Base-by-base conservation (phyloP, 306 rosid species). In the Begonia loranthoides region DNA sequence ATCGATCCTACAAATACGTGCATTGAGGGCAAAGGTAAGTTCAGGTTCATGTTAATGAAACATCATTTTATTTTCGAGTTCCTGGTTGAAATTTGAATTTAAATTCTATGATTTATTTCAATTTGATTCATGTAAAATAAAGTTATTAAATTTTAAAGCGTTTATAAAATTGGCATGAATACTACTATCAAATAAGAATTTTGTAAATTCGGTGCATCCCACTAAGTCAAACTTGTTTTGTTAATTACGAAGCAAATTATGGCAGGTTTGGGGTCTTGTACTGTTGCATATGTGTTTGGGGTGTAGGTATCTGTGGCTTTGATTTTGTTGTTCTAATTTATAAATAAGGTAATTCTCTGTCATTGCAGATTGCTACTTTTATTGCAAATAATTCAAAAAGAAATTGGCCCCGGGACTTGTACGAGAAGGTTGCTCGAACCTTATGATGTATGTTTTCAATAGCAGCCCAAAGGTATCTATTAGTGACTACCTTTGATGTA, bases 401-500 rank as follows among this genome's bases (percentile, higher is more conserved):
- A 72, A 86, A 86, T 34, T 90, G 95, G 99, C 99, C 99, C 12
- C 86, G 84, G 5, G 99, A 90, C 70, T 73, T 90, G 74, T 90
- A 78, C 1, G 95, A 86, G 56, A 90, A 87, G 66, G 86, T 90
- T 57, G 95, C 95, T 17, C 85, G 70, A 65, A 86, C 79, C 82
- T 68, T 90, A 74, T 90, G 78, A 86, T 28, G 36, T 28, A 28
- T 28, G 36, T 28, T 28, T 28, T 28, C 9, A 4, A 7, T 3
- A 4, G 36, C 36, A 28, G 36, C 36, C 36, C 36, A 28, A 28
- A 8, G 5, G 8, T 28, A 28, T 28, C 36, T 22, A 22, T 22
- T 3, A 28, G 36, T 4, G 36, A 28, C 9, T 28, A 28, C 36
- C 36, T 7, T 28, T 28, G 5, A 28, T 28, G 36, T 28, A 28